Base-by-base conservation (phyloP, 2,329 filamentous ascomycete genomes). In the Venturia carpophila region DNA sequence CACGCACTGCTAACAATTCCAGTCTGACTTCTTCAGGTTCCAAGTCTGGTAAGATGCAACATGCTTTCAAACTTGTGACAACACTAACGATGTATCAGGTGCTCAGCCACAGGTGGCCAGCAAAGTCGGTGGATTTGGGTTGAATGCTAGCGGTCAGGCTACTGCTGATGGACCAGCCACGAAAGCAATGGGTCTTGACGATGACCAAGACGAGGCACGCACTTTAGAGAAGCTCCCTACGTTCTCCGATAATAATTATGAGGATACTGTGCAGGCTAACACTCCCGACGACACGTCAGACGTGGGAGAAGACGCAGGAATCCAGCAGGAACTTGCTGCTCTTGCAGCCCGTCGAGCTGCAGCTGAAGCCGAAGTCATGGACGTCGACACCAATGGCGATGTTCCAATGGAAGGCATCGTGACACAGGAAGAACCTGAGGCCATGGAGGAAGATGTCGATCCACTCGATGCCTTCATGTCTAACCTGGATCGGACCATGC, bases 401-500 rank as follows among this genome's bases (percentile, higher is more conserved):
- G 58, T 61, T 21, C 68, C 61, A 43, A 61, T 67, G n/a, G 66
- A 70, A 62, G 62, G 66, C 70, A 56, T 69, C 67, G 62, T 80
- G 82, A 42, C 72, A 77, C 64, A 58, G 68, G 67, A 68, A 75
- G 78, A 52, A 52, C 47, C 47, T 52, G 47, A 52, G 2, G 21
- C 47, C 41, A 82, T 86, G 65, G 87, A 91, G 64, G 90, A 92
- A 58, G 85, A 90, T 41, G 78, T 94, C 43, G 94, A 99, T 74
- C 91, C 94, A 9, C 80, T 99, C 45, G 94, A 99, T 78, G 93
- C 92, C n/a, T 99, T 95, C 79, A 99, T 99, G 94, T 88, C 87
- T 63, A 85, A 83, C 67, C 80, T 89, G 62, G 79, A 79, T 3
- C 82, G 85, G 65, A 75, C 75, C 56, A 76, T 78, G 11, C 71